Percentiles rank a stretch among this genome's conserved stretches.
phyloP scores from a whole-genome alignment of 2,329 filamentous ascomycete genomes.

The Xylariaceae sp. region DNA sequence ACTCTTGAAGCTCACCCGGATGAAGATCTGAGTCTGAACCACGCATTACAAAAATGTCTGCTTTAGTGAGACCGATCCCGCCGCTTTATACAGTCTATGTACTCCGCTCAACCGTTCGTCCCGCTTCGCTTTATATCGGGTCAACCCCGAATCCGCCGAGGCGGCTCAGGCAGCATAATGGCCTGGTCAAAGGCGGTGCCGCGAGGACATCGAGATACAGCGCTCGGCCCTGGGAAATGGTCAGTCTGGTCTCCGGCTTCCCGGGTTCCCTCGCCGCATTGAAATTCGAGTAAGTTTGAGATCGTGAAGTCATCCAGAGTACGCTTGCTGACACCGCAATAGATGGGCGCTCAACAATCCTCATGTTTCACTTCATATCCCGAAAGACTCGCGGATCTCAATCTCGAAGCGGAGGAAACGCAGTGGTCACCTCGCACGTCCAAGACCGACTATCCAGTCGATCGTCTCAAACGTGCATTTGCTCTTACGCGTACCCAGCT shows the following conservation, averaged over 20 bases:
- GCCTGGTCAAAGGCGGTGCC: slow-evolving; percentile 73
- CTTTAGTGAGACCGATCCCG: slow-evolving; percentile 59
- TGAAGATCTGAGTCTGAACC: background rate
- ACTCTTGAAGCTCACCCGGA: background rate
- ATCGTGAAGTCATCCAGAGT: background rate
- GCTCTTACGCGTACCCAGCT: slow-evolving; percentile 72
- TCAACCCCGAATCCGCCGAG: slow-evolving; percentile 85
- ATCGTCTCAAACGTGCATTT: slow-evolving; percentile 76
- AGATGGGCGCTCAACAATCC: slow-evolving; percentile 93
- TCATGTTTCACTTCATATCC: slow-evolving; percentile 73
- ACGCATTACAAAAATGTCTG: slow-evolving; percentile 34
- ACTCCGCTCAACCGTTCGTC: slow-evolving; percentile 72
- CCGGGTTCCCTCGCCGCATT: slow-evolving; percentile 80
- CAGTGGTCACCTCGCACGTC: slow-evolving; percentile 50
- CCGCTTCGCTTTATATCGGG: slow-evolving; percentile 75
- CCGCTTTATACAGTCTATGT: slow-evolving; percentile 93
- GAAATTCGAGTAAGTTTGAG: slow-evolving; percentile 76
- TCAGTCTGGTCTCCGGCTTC: slow-evolving; percentile 80
- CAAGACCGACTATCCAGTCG: slow-evolving; percentile 53
- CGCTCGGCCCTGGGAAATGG: slow-evolving; percentile 87
- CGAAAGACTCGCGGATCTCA: slow-evolving; percentile 55
- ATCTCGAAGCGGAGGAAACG: slow-evolving; percentile 46
- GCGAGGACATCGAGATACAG: slow-evolving; percentile 62
- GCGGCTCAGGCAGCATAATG: slow-evolving; percentile 89
- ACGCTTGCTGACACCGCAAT: slow-evolving; percentile 16